Evolutionary conservation across 2,329 filamentous ascomycete species (phyloP).

Genomic region (Hypoxylon sp.): DNA sequence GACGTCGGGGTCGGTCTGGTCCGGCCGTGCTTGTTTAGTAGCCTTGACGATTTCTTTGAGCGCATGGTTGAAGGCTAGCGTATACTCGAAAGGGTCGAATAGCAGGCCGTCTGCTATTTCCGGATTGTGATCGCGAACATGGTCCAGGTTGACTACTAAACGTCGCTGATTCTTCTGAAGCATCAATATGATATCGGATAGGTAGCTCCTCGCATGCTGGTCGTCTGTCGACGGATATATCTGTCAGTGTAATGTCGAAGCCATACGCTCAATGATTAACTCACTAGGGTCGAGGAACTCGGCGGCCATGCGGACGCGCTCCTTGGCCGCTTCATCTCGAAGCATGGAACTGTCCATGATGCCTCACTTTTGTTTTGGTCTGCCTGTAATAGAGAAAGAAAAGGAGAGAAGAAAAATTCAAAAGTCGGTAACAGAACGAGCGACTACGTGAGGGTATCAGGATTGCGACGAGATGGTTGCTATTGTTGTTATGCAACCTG

Average conservation of each 20-base stretch:
- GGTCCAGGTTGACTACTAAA: constrained; percentile 81
- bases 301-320: constrained; percentile 85
- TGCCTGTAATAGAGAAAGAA: too few species aligned
- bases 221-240: constrained; percentile 51
- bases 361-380: constrained; percentile 28
- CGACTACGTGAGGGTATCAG: background rate
- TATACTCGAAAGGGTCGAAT: constrained; percentile 86
- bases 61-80: constrained; percentile 86
- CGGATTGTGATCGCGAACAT: constrained; percentile 85
- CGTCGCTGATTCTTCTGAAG: constrained; percentile 71
- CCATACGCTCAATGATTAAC: constrained; percentile 41
- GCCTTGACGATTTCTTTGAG: constrained; percentile 88
- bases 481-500: constrained; percentile 1
- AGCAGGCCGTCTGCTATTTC: constrained; percentile 83
- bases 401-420: too few species aligned
- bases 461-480: background rate
- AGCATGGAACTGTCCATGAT: constrained; percentile 78
- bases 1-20: constrained; percentile 79
- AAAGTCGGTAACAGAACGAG: too few species aligned
- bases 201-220: constrained; percentile 74
- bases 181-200: constrained; percentile 85
- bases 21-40: constrained; percentile 75
- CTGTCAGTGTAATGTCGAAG: constrained; percentile 9
- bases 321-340: constrained; percentile 82
- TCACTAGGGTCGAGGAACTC: constrained; percentile 94